Conservation (phyloP, 2,329 filamentous ascomycete genomes). For the Plectosphaerella plurivora region DNA sequence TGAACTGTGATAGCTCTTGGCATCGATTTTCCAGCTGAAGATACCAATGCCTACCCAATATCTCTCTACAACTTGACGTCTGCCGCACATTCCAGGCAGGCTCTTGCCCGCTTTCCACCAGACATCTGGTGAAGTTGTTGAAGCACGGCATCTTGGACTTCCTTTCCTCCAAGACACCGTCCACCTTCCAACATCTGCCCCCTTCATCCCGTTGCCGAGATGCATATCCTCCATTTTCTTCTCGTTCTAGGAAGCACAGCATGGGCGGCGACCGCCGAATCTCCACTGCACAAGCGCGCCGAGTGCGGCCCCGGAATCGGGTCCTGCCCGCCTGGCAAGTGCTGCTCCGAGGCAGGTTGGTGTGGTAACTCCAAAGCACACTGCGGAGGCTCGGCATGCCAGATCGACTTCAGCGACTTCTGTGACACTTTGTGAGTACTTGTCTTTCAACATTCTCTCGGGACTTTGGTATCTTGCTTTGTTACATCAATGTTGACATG, state of each 20-base stretch:
- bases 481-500: background rate
- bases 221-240: slow-evolving; percentile 3
- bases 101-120: too few relatives aligned
- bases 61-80: too few relatives aligned
- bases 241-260: slow-evolving; percentile 7
- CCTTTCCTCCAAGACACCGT: too few relatives aligned
- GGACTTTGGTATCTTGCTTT: too few relatives aligned
- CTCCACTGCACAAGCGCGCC: slow-evolving; percentile 11
- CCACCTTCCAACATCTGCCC: too few relatives aligned
- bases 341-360: slow-evolving; percentile 31
- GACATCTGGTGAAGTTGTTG: too few relatives aligned
- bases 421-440: slow-evolving; percentile 35
- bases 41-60: too few relatives aligned
- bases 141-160: too few relatives aligned
- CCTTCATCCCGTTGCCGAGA: background rate
- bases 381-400: slow-evolving; percentile 32
- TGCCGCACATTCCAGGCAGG: too few relatives aligned
- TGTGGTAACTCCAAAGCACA: slow-evolving; percentile 29
- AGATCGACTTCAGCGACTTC: slow-evolving; percentile 31
- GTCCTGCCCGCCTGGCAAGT: slow-evolving; percentile 24
- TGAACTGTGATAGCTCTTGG: too few relatives aligned
- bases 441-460: background rate
- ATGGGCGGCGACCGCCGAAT: slow-evolving; percentile 8
- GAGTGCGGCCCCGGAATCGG: slow-evolving; percentile 29
- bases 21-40: too few relatives aligned